Conservation (phyloP, 2,329 filamentous ascomycete genomes). For the Talaromyces sp. region DNA sequence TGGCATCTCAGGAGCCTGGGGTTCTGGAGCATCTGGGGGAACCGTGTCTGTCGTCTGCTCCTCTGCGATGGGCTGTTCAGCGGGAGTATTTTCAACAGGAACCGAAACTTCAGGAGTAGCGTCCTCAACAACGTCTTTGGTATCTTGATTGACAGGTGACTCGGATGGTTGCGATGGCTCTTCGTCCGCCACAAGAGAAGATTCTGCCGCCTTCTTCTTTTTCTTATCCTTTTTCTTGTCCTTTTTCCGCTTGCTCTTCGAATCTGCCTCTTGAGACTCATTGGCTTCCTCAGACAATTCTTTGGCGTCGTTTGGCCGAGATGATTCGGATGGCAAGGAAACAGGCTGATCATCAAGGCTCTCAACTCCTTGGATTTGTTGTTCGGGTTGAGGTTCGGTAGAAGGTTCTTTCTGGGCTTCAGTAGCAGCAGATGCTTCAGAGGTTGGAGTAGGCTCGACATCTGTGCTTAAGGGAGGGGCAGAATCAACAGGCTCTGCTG, state of each 20-base stretch:
- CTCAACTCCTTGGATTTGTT: not conserved
- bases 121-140: not conserved
- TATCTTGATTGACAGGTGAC: not conserved
- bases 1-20: not conserved
- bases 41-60: not conserved
- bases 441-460: not conserved
- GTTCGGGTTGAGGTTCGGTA: not conserved
- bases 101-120: not conserved
- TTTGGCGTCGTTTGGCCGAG: not conserved
- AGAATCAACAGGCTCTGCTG: not conserved
- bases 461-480: not conserved
- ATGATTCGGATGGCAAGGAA: not conserved
- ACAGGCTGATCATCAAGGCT: not conserved
- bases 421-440: not conserved
- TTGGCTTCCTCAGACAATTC: not conserved
- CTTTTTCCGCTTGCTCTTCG: constrained; percentile 30
- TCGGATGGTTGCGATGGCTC: constrained; percentile 10
- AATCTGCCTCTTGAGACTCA: constrained; percentile 10
- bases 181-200: constrained; percentile 23
- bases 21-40: not conserved
- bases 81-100: not conserved
- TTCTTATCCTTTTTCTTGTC: constrained; percentile 31
- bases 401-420: not conserved
- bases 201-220: constrained; percentile 8
- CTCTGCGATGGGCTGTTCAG: not conserved